Evolutionary conservation across 163 green algal genomes (phyloP).

Genomic region (Chlorella variabilis): DNA sequence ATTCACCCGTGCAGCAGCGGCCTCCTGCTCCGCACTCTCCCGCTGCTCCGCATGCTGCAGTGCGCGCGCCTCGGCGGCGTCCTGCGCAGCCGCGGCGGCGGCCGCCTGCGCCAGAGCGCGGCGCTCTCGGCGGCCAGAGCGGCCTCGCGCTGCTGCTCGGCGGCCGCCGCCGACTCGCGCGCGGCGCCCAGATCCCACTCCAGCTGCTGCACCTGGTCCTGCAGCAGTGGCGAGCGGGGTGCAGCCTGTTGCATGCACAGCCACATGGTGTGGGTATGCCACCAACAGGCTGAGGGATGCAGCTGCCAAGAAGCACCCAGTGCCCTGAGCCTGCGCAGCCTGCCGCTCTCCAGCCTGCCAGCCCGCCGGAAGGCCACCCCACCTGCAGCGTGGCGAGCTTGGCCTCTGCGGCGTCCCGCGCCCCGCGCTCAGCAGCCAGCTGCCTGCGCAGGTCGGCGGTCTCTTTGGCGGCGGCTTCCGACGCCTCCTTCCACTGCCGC

Average conservation of each 20-base stretch:
- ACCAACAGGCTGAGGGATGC: too few relatives aligned
- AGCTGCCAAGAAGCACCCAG: too few relatives aligned
- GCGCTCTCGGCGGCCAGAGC: constrained; percentile 15
- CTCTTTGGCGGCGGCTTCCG: background rate
- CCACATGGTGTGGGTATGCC: too few relatives aligned
- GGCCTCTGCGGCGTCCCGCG: constrained; percentile 28
- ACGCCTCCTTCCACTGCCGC: constrained; percentile 27
- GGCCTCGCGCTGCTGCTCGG: background rate
- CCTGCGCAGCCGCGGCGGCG: background rate
- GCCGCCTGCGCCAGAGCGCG: constrained; percentile 1
- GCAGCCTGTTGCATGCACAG: too few relatives aligned
- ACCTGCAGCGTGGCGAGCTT: constrained; percentile 34
- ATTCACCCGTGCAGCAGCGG: constrained; percentile 7
- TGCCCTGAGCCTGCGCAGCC: too few relatives aligned
- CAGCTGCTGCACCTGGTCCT: constrained; percentile 32
- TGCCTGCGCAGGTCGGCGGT: background rate
- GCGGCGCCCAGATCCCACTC: background rate
- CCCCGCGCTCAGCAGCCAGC: constrained; percentile 26
- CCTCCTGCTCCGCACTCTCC: constrained; percentile 18
- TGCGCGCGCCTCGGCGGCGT: constrained; percentile 14
- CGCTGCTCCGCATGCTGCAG: constrained; percentile 19
- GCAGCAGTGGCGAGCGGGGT: too few relatives aligned
- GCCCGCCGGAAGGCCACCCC: too few relatives aligned
- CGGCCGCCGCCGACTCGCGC: background rate
- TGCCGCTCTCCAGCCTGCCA: too few relatives aligned